Conservation (phyloP, 1,284 basidiomycete species). For the Rhodofomes roseus region DNA sequence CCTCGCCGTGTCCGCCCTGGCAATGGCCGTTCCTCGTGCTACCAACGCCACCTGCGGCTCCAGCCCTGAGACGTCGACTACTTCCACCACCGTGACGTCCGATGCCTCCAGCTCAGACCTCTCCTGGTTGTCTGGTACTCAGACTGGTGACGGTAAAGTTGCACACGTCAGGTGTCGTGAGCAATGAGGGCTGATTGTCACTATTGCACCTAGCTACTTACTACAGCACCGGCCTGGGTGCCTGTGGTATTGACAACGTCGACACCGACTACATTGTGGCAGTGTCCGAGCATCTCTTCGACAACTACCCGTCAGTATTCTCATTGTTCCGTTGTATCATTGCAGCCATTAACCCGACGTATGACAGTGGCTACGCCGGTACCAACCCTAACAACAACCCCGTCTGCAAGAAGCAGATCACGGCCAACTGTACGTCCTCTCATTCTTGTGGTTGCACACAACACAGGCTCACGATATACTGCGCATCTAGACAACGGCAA, state of each 20-base stretch:
- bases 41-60: slow-evolving; percentile 25
- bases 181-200: not conserved
- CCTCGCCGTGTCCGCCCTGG: slow-evolving; percentile 40
- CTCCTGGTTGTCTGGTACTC: slow-evolving; percentile 40
- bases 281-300: slow-evolving; percentile 55
- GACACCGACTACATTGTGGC: slow-evolving; percentile 57
- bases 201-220: slow-evolving; percentile 42
- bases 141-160: slow-evolving; percentile 46
- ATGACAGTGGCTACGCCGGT: slow-evolving; percentile 41
- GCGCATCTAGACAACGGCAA: slow-evolving; percentile 45
- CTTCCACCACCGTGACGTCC: slow-evolving; percentile 15
- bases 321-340: not conserved
- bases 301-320: slow-evolving; percentile 53
- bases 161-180: not conserved
- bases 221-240: slow-evolving; percentile 60
- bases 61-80: no score
- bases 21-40: slow-evolving; percentile 43
- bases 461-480: not conserved
- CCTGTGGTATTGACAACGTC: slow-evolving; percentile 62
- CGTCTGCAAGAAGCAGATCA: slow-evolving; percentile 48
- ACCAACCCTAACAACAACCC: slow-evolving; percentile 64
- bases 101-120: slow-evolving; percentile 18
- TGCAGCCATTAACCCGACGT: not conserved
- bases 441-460: not conserved
- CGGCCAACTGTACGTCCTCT: slow-evolving; percentile 40